Conservation (phyloP, 495 filamentous ascomycete species). For the Halenospora varia region DNA sequence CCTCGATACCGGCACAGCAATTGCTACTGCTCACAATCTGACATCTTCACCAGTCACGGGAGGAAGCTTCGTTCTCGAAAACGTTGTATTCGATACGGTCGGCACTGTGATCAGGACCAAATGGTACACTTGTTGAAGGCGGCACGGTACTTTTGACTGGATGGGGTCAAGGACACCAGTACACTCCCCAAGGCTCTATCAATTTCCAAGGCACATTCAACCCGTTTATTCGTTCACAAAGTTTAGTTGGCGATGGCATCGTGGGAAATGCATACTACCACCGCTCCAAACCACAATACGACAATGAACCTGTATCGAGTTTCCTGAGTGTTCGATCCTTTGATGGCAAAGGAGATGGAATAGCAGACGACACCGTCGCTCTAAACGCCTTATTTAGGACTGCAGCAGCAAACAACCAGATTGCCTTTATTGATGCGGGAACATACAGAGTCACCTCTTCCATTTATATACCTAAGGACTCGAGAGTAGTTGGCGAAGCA, state of each 20-base stretch:
- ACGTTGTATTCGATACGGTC: constrained; percentile 50
- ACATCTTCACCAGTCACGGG: constrained; percentile 46
- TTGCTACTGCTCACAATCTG: constrained; percentile 35
- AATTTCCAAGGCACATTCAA: constrained; percentile 34
- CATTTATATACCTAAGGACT: constrained; percentile 39
- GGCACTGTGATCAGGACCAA: constrained; percentile 48
- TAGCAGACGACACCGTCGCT: constrained; percentile 53
- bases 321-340: constrained; percentile 56
- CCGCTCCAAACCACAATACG: constrained; percentile 55
- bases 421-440: constrained; percentile 44
- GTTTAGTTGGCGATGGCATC: constrained; percentile 22
- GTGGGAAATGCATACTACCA: constrained; percentile 28
- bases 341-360: constrained; percentile 44
- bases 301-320: constrained; percentile 38
- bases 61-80: constrained; percentile 57
- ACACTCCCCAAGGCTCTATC: constrained; percentile 37
- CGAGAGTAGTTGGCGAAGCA: constrained; percentile 44
- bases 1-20: constrained; percentile 42
- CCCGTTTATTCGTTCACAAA: constrained; percentile 34
- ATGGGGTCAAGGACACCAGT: constrained; percentile 44
- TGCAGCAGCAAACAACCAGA: constrained; percentile 2
- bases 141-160: constrained; percentile 47
- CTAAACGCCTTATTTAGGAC: constrained; percentile 27
- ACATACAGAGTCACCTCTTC: constrained; percentile 45
- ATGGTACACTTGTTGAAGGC: constrained; percentile 50